Evolutionary conservation across 192 early-diverging fungal species (phyloP).

Genomic region (Phlyctochytrium bullatum): DNA sequence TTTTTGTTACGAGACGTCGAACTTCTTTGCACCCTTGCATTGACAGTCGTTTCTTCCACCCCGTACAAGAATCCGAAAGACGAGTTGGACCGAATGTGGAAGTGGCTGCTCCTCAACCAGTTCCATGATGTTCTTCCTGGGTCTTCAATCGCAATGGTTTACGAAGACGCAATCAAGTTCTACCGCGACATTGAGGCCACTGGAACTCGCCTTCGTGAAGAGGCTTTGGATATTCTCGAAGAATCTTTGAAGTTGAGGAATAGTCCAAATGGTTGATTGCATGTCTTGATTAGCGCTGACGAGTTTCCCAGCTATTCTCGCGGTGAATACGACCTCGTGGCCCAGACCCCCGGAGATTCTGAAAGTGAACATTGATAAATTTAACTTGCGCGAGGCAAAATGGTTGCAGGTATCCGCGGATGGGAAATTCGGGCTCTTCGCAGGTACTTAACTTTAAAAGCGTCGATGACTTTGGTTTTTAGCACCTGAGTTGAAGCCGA

Average conservation of each 20-base stretch:
- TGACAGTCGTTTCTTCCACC: neutral
- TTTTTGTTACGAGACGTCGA: constrained; percentile 80
- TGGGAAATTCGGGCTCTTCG: too few species aligned
- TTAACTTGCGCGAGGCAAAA: too few species aligned
- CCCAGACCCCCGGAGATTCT: neutral
- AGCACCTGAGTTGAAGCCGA: neutral
- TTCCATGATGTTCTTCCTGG: constrained; percentile 98
- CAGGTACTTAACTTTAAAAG: too few species aligned
- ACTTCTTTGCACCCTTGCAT: constrained; percentile 40
- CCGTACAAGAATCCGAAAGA: constrained; percentile 60
- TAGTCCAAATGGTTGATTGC: neutral
- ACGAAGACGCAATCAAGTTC: constrained; percentile 73
- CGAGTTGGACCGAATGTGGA: constrained; percentile 82
- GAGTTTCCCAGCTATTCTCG: neutral
- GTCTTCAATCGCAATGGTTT: constrained; percentile 84
- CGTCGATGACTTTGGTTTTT: neutral
- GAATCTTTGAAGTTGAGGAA: neutral
- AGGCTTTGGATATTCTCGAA: constrained; percentile 25
- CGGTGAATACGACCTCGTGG: neutral
- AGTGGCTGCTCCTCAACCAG: constrained; percentile 86
- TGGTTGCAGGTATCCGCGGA: too few species aligned
- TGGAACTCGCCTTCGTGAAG: constrained; percentile 27
- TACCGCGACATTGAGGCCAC: constrained; percentile 44
- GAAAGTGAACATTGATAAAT: too few species aligned
- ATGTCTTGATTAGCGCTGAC: neutral